Base-by-base conservation (phyloP, 352 stramenopile species). In the Pythium biforme region DNA sequence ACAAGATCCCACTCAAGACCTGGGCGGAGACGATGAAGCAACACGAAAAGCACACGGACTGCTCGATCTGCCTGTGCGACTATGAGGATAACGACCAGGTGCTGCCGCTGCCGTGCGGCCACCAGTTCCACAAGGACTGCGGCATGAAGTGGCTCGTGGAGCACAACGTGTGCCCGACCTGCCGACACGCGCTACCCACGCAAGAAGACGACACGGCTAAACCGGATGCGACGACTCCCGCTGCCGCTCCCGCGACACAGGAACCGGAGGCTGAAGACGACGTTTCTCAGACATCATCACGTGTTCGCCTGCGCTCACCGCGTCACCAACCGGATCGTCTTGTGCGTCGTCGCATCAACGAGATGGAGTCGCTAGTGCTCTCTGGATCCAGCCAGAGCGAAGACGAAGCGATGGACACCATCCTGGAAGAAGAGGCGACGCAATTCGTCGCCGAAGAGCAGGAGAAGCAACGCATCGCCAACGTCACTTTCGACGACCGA, bases 101-200 rank as follows among this genome's bases (percentile, higher is more conserved):
- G 12, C 64, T 91, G 15, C 74, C 74, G n/a, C 72, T 94, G 6
- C 85, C 85, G 0, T 94, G 85, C 48, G 77, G 77, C 17, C 85
- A 94, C 62, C 75, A 72, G 23, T 92, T 94, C 63, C 85, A 94
- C 75, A 83, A 86, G 64, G 74, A 88, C 34, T 94, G 85, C 55
- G 79, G 75, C 29, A 76, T 89, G 72, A 81, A 72, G 27, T 94
- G 85, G 85, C 85, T 94, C 2, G 33, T 76, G 6, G 76, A 90
- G 41, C 81, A 94, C 77, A 92, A 91, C 31, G 74, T 90, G 4
- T 94, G 85, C 49, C 85, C 85, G 14, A 92, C 81, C 0, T 94
- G 85, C 62, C 76, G 85, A 41, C 79, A 81, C 45, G 56, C 88
- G 22, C 58, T 94, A 27, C 85, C 85, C 3, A 86, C 70, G 10